These are phyloP conservation scores for Artemisia tridentata DNA, from an alignment of 129 eudicot species.

Conservation along the genomic window DNA sequence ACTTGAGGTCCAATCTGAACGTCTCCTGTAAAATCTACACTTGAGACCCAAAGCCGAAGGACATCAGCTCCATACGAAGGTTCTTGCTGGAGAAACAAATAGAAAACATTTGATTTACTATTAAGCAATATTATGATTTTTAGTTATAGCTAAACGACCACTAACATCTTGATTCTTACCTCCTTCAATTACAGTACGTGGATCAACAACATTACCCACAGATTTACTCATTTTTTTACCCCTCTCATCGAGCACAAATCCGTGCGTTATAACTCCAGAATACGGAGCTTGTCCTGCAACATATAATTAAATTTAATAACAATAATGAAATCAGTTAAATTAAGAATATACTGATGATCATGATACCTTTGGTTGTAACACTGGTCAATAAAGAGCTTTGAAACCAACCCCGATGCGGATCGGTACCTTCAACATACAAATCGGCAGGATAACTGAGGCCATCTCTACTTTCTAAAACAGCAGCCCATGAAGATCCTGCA, in stretches of 20 bases:
- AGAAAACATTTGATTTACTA: too few species aligned
- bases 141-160: not conserved
- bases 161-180: conserved; percentile 73
- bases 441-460: conserved; percentile 85
- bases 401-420: conserved; percentile 99
- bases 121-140: too few species aligned
- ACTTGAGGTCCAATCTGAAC: too few species aligned
- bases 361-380: conserved; percentile 80
- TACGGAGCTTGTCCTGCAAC: conserved; percentile 80
- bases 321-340: not conserved
- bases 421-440: conserved; percentile 94
- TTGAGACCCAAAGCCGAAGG: too few species aligned
- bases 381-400: conserved; percentile 94
- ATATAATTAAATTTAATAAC: too few species aligned
- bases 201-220: conserved; percentile 93
- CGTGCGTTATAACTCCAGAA: conserved; percentile 83
- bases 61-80: too few species aligned
- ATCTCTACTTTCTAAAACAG: conserved; percentile 73
- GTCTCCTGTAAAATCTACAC: too few species aligned
- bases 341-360: not conserved
- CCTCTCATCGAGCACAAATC: conserved; percentile 90
- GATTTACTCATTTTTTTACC: conserved; percentile 97
- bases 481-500: conserved; percentile 99
- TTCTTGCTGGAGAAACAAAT: too few species aligned
- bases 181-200: conserved; percentile 80